A percentile compares a stretch with the other conserved stretches of the same genome.
phyloP scores from a whole-genome alignment of 805 yeast species.

The Sugiyamaella lignohabitans region DNA sequence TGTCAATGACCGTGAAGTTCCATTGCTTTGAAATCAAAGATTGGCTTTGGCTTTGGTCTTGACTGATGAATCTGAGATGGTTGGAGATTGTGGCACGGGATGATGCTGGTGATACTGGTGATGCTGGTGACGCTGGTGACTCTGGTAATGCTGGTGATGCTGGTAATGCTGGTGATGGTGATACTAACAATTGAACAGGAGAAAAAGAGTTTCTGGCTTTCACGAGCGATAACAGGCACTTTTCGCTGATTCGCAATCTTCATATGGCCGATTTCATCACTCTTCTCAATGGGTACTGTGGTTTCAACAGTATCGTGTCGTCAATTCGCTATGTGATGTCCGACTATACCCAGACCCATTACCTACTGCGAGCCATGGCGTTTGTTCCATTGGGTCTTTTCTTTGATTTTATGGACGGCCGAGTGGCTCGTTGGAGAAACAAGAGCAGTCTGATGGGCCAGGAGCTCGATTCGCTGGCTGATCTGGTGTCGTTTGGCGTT shows the following conservation, averaged over 20 bases:
- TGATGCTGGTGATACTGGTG: too few species aligned
- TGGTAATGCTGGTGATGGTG: too few species aligned
- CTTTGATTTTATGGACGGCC: slow-evolving; percentile 94
- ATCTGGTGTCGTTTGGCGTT: slow-evolving; percentile 88
- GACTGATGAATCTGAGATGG: too few species aligned
- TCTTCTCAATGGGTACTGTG: slow-evolving; percentile 86
- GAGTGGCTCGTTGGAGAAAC: slow-evolving; percentile 91
- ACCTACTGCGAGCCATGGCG: slow-evolving; percentile 76
- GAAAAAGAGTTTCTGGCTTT: slow-evolving; percentile 59
- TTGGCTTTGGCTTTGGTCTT: too few species aligned
- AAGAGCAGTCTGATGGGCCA: slow-evolving; percentile 93
- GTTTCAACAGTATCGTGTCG: slow-evolving; percentile 83
- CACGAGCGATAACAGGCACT: slow-evolving; percentile 76
- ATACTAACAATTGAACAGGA: slow-evolving; percentile 7
- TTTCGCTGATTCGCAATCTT: slow-evolving; percentile 63
- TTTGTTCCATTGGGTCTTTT: slow-evolving; percentile 87
- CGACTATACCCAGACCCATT: slow-evolving; percentile 48
- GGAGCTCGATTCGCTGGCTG: slow-evolving; percentile 95
- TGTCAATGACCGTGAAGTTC: too few species aligned
- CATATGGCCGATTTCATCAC: slow-evolving; percentile 97
- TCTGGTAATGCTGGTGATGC: too few species aligned
- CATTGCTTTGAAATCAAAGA: too few species aligned
- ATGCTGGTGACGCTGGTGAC: too few species aligned
- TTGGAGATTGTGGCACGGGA: too few species aligned
- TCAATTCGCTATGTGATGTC: slow-evolving; percentile 76